Conservation (phyloP, 345 rosid species). For the Erodium maritimum region DNA sequence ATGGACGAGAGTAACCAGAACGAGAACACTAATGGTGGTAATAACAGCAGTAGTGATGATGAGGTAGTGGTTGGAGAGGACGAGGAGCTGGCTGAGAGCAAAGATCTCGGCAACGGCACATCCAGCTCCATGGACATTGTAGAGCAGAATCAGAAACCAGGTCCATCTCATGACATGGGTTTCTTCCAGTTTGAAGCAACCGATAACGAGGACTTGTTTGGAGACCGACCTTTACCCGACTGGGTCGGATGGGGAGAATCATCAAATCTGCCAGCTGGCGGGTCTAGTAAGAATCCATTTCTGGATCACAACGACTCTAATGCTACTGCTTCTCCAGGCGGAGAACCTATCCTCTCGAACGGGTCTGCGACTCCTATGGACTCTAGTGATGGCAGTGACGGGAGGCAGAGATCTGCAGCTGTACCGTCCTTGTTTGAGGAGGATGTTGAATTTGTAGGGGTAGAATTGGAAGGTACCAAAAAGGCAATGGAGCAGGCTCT, state of each 20-base stretch:
- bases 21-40: conserved; percentile 42
- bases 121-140: conserved; percentile 27
- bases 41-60: conserved; percentile 78
- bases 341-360: conserved; percentile 20
- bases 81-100: conserved; percentile 43
- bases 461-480: conserved; percentile 80
- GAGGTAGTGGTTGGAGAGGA: conserved; percentile 85
- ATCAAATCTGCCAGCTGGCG: conserved; percentile 42
- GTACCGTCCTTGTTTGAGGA: conserved; percentile 74
- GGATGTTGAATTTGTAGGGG: conserved; percentile 92
- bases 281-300: conserved; percentile 59
- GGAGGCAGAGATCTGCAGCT: conserved; percentile 29
- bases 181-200: conserved; percentile 50
- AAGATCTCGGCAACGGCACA: conserved; percentile 27
- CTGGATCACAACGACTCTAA: conserved; percentile 37
- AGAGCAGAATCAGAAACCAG: conserved; percentile 22
- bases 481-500: conserved; percentile 93
- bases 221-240: conserved; percentile 48
- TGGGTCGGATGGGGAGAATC: conserved; percentile 88
- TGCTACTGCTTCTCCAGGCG: conserved; percentile 17
- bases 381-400: conserved; percentile 23
- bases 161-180: conserved; percentile 25
- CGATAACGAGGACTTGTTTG: conserved; percentile 42
- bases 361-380: not conserved
- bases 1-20: conserved; percentile 80